Evolutionary conservation across 352 stramenopile genomes (phyloP).

Genomic region (Phytophthora pluvialis): DNA sequence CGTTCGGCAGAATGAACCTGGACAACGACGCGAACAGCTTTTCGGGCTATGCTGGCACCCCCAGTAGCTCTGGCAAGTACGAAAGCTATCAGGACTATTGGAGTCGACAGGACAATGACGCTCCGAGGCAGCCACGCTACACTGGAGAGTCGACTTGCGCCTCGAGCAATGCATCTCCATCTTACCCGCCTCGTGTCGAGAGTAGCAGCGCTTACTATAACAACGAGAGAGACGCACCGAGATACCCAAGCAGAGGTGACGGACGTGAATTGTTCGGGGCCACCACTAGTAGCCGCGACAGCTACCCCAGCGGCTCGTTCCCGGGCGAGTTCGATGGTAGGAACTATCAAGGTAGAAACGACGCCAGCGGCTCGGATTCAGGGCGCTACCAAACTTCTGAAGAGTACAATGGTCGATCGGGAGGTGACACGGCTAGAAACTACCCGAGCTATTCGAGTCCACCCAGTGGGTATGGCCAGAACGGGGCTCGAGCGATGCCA

Average conservation of each 20-base stretch:
- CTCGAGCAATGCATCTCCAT: neutral
- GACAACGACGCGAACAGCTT: neutral
- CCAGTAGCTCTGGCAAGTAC: slow-evolving; percentile 5
- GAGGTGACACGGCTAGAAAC: neutral
- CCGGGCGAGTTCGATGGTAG: neutral
- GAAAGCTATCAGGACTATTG: slow-evolving; percentile 38
- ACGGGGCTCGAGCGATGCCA: neutral
- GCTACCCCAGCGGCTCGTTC: slow-evolving; percentile 1
- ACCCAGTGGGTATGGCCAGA: slow-evolving; percentile 5
- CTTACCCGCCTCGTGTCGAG: neutral
- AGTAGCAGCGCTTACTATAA: neutral
- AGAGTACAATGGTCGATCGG: slow-evolving; percentile 2
- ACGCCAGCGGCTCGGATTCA: neutral
- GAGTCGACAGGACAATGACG: slow-evolving; percentile 10
- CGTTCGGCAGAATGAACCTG: slow-evolving; percentile 24
- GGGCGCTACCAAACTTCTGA: slow-evolving; percentile 7
- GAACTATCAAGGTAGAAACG: slow-evolving; percentile 1
- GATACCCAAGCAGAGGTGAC: slow-evolving; percentile 6
- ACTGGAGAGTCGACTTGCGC: neutral
- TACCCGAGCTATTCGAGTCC: slow-evolving; percentile 10
- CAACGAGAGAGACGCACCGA: neutral
- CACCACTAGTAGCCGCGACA: neutral
- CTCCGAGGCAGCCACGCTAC: neutral
- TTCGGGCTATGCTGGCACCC: neutral
- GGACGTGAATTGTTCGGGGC: neutral